Conservation (phyloP, 345 rosid genomes). For the Eutrema japonicum region DNA sequence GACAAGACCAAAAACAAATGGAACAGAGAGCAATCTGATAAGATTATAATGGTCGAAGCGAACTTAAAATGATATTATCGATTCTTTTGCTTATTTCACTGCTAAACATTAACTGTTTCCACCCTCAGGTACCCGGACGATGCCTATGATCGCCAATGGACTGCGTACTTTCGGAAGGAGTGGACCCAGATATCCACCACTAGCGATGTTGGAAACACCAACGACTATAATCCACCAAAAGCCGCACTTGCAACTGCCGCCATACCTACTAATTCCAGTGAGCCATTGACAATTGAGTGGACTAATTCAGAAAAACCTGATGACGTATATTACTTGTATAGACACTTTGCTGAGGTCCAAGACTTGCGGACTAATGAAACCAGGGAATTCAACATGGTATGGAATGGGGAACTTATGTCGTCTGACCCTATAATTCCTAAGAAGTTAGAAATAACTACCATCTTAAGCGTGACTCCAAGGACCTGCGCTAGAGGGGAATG, state of each 20-base stretch:
- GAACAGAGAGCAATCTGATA: neutral
- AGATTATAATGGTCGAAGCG: neutral
- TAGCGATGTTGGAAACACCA: neutral
- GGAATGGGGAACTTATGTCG: neutral
- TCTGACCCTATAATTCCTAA: neutral
- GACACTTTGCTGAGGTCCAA: conserved; percentile 39
- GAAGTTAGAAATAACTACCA: neutral
- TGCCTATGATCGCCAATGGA: conserved; percentile 44
- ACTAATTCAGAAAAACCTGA: neutral
- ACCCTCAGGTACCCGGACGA: conserved; percentile 49
- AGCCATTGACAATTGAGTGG: neutral
- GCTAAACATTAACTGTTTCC: too few species aligned
- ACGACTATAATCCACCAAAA: neutral
- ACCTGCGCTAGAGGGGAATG: conserved; percentile 20
- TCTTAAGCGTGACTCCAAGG: neutral
- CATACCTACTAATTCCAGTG: conserved; percentile 34
- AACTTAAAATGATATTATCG: too few species aligned
- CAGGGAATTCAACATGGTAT: conserved; percentile 27
- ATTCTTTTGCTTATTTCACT: conserved; percentile 4
- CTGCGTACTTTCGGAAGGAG: neutral
- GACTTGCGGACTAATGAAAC: conserved; percentile 14
- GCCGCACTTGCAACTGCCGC: conserved; percentile 13
- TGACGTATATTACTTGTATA: neutral
- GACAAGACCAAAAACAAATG: neutral
- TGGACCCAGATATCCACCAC: conserved; percentile 27